Conservation (phyloP, 768 basidiomycete genomes). For the Porpolomopsis calyptriformis region DNA sequence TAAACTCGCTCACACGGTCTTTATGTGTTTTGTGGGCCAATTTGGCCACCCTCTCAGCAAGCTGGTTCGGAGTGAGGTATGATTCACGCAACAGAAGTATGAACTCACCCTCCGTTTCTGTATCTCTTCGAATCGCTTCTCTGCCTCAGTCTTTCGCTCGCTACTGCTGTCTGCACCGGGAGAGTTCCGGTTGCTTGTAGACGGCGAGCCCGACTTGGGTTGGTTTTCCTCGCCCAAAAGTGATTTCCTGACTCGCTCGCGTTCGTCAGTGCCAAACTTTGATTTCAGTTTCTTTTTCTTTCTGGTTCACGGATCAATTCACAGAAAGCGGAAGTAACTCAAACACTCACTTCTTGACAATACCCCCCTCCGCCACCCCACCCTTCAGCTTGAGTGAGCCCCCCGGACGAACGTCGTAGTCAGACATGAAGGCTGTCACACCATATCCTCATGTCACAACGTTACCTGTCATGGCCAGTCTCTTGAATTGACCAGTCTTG, state of each 20-base stretch:
- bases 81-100: background rate
- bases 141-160: conserved; percentile 73
- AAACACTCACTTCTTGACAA: conserved; percentile 65
- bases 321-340: conserved; percentile 9
- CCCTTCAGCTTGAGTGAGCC: conserved; percentile 88
- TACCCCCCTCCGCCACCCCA: conserved; percentile 65
- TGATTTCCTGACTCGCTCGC: conserved; percentile 41
- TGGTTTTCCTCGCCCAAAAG: conserved; percentile 37
- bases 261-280: conserved; percentile 43
- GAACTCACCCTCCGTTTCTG: conserved; percentile 65
- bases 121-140: conserved; percentile 80
- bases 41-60: conserved; percentile 63
- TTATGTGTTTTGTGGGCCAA: conserved; percentile 83
- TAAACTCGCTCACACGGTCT: conserved; percentile 87
- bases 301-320: conserved; percentile 28
- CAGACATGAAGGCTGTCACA: conserved; percentile 45
- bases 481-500: background rate
- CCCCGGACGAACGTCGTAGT: conserved; percentile 76
- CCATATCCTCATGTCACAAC: background rate
- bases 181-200: conserved; percentile 50
- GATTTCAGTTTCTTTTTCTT: conserved; percentile 81
- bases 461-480: conserved; percentile 9
- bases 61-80: conserved; percentile 30
- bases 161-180: conserved; percentile 42
- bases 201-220: conserved; percentile 26